Conservation (phyloP, 1,284 basidiomycete genomes). For the Puccinia hordei region DNA sequence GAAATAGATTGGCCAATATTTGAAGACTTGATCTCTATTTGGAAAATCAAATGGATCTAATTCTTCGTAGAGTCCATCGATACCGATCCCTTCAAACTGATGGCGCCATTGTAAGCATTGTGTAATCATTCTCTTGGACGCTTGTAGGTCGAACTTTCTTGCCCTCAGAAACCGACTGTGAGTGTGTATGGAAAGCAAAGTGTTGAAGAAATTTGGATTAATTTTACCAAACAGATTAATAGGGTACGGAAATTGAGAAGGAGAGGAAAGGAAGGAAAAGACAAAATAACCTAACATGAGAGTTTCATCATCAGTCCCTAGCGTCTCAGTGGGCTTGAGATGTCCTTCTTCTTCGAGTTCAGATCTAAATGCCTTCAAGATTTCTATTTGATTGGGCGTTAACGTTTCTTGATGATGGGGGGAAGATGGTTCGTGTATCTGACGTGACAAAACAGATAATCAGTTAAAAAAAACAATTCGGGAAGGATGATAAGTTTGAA, state of each 20-base stretch:
- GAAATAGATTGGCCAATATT: conserved; percentile 52
- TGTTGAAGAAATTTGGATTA: background rate
- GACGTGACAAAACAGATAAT: background rate
- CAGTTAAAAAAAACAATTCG: background rate
- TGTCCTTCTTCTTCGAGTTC: conserved; percentile 44
- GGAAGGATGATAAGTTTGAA: background rate
- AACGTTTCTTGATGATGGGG: background rate
- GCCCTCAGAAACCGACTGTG: conserved; percentile 51
- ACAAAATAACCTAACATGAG: conserved; percentile 40
- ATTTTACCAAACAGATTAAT: background rate
- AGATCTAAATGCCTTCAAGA: conserved; percentile 28
- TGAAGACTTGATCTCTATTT: conserved; percentile 44
- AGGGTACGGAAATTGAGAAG: background rate
- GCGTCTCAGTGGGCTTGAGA: conserved; percentile 26
- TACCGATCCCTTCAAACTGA: conserved; percentile 50
- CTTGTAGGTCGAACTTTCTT: conserved; percentile 42
- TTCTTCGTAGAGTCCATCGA: conserved; percentile 51
- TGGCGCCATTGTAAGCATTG: conserved; percentile 50
- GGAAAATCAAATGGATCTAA: conserved; percentile 52
- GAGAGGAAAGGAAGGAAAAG: too few relatives aligned
- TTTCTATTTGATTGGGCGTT: conserved; percentile 34
- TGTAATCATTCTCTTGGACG: conserved; percentile 47
- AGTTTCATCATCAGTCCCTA: conserved; percentile 50
- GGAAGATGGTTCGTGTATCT: conserved; percentile 1
- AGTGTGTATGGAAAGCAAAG: background rate